Conservation (phyloP, 2,329 filamentous ascomycete genomes). For the Pyrenochaeta sp. region DNA sequence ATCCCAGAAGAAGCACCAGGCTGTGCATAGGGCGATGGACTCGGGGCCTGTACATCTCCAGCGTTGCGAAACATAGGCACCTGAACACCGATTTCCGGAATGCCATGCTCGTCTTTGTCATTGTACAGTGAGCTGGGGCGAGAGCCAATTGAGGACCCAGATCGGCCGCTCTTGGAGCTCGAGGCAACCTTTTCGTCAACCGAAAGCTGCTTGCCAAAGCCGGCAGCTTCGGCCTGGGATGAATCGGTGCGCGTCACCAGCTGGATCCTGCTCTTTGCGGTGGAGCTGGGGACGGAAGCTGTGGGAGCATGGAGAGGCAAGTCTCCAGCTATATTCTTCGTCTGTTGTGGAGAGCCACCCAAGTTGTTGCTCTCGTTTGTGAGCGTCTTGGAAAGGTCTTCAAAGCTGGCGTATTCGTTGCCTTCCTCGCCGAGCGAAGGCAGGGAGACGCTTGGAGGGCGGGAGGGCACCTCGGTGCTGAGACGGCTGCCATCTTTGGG, state of each 20-base stretch:
- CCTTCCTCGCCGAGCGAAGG: slow-evolving; percentile 91
- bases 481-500: slow-evolving; percentile 46
- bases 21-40: slow-evolving; percentile 69
- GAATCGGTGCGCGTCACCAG: slow-evolving; percentile 91
- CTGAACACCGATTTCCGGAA: slow-evolving; percentile 89
- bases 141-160: slow-evolving; percentile 48
- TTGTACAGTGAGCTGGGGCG: slow-evolving; percentile 65
- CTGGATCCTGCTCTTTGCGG: slow-evolving; percentile 83
- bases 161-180: slow-evolving; percentile 33
- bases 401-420: slow-evolving; percentile 79
- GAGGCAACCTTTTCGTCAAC: slow-evolving; percentile 40
- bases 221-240: slow-evolving; percentile 82
- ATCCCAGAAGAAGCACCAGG: slow-evolving; percentile 53
- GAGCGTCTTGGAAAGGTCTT: slow-evolving; percentile 49
- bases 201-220: slow-evolving; percentile 72
- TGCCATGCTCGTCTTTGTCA: slow-evolving; percentile 78
- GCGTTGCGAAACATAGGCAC: slow-evolving; percentile 94
- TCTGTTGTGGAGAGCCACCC: slow-evolving; percentile 70
- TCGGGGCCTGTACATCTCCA: slow-evolving; percentile 95
- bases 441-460: slow-evolving; percentile 79
- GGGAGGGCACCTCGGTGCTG: slow-evolving; percentile 57
- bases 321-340: slow-evolving; percentile 79
- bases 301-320: slow-evolving; percentile 89
- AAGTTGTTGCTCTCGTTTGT: slow-evolving; percentile 38
- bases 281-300: slow-evolving; percentile 81